phyloP scores from a whole-genome alignment of 106 monocot genomes.

The Acorus gramineus region DNA sequence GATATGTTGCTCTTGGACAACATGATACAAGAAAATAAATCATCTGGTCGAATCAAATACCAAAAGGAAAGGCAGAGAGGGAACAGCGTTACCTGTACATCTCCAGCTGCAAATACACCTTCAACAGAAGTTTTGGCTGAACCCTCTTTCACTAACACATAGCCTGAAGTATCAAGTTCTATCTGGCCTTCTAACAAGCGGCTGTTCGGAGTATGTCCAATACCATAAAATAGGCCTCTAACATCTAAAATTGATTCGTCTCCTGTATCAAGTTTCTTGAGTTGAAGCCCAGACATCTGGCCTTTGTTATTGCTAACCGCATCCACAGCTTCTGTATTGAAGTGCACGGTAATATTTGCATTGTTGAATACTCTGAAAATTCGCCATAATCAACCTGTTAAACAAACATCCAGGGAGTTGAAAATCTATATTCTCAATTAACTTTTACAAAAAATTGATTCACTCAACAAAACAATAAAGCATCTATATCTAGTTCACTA shows the following conservation, averaged over 20 bases:
- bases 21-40: too few species aligned
- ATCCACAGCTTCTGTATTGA: constrained; percentile 77
- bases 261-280: constrained; percentile 56
- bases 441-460: constrained; percentile 12
- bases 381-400: constrained; percentile 99
- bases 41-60: too few species aligned
- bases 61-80: not conserved
- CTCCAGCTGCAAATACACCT: constrained; percentile 97
- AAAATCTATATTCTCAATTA: constrained; percentile 40
- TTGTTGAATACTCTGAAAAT: constrained; percentile 99
- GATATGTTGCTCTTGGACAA: too few species aligned
- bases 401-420: constrained; percentile 87
- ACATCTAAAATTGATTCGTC: constrained; percentile 70
- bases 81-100: constrained; percentile 72
- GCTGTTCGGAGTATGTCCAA: constrained; percentile 94
- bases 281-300: constrained; percentile 80
- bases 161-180: constrained; percentile 70
- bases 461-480: not conserved
- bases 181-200: constrained; percentile 79
- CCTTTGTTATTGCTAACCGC: constrained; percentile 81
- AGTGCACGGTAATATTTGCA: constrained; percentile 91
- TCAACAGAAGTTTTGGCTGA: constrained; percentile 79
- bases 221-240: constrained; percentile 93
- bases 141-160: constrained; percentile 70
- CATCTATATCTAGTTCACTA: too few species aligned